A percentile compares a stretch with the other conserved stretches of the same genome.
These are phyloP conservation scores for Spathaspora jeffriesii DNA, from an alignment of 1,139 yeast species.

Conservation along the genomic window DNA sequence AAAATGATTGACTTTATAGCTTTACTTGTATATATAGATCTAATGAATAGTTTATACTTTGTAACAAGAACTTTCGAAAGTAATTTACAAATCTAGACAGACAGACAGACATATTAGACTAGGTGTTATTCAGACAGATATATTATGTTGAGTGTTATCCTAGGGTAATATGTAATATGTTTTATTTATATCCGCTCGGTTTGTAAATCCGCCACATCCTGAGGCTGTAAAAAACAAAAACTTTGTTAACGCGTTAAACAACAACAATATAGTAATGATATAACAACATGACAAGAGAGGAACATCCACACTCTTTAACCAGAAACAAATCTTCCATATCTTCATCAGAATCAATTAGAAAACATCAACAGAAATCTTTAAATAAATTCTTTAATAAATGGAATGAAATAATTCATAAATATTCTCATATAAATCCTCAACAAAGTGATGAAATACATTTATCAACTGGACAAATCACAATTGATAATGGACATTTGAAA, in stretches of 20 bases:
- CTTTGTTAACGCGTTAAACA: background rate
- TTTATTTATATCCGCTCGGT: no score
- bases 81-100: background rate
- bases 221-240: background rate
- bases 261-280: background rate
- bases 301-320: background rate
- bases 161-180: no score
- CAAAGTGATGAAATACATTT: slow-evolving; percentile 72
- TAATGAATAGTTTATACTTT: background rate
- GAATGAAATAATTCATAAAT: slow-evolving; percentile 56
- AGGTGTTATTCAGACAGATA: no score
- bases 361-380: slow-evolving; percentile 25
- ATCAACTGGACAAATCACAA: slow-evolving; percentile 55
- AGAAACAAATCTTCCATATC: background rate
- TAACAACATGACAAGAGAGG: background rate
- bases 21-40: background rate
- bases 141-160: no score
- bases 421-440: slow-evolving; percentile 49
- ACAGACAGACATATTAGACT: background rate
- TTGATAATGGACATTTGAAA: slow-evolving; percentile 65
- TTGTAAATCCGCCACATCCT: background rate
- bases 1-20: background rate
- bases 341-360: background rate
- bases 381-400: slow-evolving; percentile 43
- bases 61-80: background rate